Evolutionary conservation across 305 asterid genomes (phyloP).

Genomic region (Solanum hybrid): DNA sequence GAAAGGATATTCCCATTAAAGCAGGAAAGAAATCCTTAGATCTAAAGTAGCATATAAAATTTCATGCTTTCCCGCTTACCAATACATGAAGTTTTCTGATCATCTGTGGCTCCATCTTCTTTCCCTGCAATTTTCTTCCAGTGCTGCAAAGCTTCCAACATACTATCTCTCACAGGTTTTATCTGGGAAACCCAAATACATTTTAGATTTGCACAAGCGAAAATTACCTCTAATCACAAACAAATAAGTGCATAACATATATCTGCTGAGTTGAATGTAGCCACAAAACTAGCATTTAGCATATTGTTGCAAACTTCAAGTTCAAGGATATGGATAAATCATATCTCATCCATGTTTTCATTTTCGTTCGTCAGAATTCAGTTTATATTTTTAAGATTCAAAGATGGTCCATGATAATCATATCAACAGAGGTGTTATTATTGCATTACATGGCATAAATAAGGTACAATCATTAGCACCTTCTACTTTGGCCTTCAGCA

Average conservation of each 20-base stretch:
- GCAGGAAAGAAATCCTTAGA: constrained; percentile 10
- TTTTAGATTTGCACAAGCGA: neutral
- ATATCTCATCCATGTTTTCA: neutral
- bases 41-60: constrained; percentile 5
- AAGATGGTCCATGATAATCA: neutral
- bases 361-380: neutral
- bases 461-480: neutral
- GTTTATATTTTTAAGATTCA: neutral
- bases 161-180: constrained; percentile 91
- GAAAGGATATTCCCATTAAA: constrained; percentile 20
- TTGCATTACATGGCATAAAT: neutral
- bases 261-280: neutral
- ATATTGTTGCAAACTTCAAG: neutral
- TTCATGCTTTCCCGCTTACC: constrained; percentile 27
- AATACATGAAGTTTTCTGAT: constrained; percentile 49
- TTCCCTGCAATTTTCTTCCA: constrained; percentile 90
- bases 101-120: constrained; percentile 75
- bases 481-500: neutral
- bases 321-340: neutral
- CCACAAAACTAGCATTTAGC: neutral
- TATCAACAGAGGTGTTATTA: neutral
- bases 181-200: constrained; percentile 35
- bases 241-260: neutral
- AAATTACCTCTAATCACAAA: neutral
- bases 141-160: constrained; percentile 87